Evolutionary conservation across 1,284 basidiomycete genomes (phyloP), one percentile per base, ranked within the genome.

Genomic region (Clitocybe nebularis): DNA sequence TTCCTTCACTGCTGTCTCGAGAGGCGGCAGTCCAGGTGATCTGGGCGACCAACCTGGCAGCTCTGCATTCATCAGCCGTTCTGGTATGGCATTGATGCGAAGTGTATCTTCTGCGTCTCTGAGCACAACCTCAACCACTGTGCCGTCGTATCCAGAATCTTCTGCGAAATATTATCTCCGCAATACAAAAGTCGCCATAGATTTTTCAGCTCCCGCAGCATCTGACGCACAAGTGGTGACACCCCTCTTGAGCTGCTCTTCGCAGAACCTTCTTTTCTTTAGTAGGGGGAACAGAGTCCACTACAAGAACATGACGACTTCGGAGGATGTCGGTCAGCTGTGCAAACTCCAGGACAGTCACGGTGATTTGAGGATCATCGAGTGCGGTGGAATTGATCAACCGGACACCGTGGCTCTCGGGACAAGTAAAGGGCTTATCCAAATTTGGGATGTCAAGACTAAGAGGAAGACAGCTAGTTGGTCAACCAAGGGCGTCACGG

Each of bases 231-330:
- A 39, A 4, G 43, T 49, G 17, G 22, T 38, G n/a, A 43, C 51
- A 3, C 49, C 55, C 23, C 64, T 74, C 9, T 52, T 77, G 8
- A 61, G 66, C 36, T 74, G 71, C 60, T 74, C 74, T 0, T 44
- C 55, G 6, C 53, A 63, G 11, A 73, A 72, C 51, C 50, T 69
- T 6, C 50, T 75, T 6, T 69, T 71, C 36, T 79, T 78, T 52
- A 69, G 66, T 17, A 71, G 77, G 9, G 72, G 70, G 3, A 74
- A 77, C 50, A 62, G 77, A 19, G 66, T 79, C 7, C 67, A 77
- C 51, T 69, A 63, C 59, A 77, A 76, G 57, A 72, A 70, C 49
- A 54, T 74, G 36, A 50, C 61, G n/a, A 56, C 54, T 1, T 57
- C 53, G 30, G 70, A 75, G 36, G 71, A 72, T 35, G 63, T 74